Base-by-base conservation (phyloP, 2,329 filamentous ascomycete genomes). In the Fusarium gaditjirri region DNA sequence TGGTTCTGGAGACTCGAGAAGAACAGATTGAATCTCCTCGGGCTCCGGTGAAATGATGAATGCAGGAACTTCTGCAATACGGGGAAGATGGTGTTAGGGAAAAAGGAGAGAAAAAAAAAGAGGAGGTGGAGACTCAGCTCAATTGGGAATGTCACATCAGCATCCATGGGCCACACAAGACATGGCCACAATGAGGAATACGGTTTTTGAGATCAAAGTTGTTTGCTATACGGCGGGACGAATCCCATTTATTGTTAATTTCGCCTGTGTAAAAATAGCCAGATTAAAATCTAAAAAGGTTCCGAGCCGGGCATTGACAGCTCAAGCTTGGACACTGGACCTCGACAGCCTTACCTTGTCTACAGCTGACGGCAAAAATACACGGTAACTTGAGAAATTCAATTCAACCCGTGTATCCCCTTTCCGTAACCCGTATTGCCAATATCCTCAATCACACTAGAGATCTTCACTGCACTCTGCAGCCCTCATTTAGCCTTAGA, bases 91-190 rank as follows among this genome's bases (percentile, higher is more conserved):
- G 65, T 54, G 54, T 47, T 47, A 12, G 27, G 4, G 2, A 16
- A 31, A 31, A 31, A 39, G 62, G 50, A 42, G 47, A 52, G 65
- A 29, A 8, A 6, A 5, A n/a, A 23, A 31, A 31, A 43, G 62
- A 58, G 49, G 47, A 52, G 65, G 29, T 68, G 55, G 35, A 54
- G 47, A 23, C 38, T 36, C 47, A 31, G 41, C 50, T 61, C 43
- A 21, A 49, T 46, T 50, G 42, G 64, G 36, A 68, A 68, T 29
- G 57, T 63, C 17, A 42, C 64, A 67, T 67, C 50, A n/a, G 19
- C 47, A 17, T 39, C 23, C 39, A 13, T 36, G 27, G 38, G 44
- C 29, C n/a, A 6, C 59, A 49, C 36, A 25, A 49, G 42, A 44
- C 59, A 47, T 42, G 27, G 55, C 19, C 35, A 56, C 53, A 27